Evolutionary conservation across 768 basidiomycete genomes (phyloP).

Genomic region (Daedaleopsis nitida): DNA sequence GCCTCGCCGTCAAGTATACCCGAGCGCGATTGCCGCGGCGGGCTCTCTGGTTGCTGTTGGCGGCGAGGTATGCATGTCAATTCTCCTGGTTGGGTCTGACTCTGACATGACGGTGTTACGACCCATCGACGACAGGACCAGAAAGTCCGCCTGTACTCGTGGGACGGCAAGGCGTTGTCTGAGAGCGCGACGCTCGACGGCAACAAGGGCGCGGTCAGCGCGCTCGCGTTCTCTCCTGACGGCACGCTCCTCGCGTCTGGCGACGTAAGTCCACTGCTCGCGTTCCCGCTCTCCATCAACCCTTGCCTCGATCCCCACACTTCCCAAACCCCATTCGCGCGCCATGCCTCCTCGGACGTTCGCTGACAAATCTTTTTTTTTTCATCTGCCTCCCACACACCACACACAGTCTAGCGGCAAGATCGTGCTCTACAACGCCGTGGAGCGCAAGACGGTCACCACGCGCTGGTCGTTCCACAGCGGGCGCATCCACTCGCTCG

Average conservation of each 20-base stretch:
- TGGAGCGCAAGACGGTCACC: conserved; percentile 66
- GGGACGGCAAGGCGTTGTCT: conserved; percentile 65
- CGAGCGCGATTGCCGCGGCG: conserved; percentile 58
- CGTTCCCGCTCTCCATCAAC: not conserved
- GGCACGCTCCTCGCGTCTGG: conserved; percentile 77
- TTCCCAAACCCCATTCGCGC: not conserved
- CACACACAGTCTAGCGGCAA: conserved; percentile 70
- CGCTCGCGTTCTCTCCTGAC: conserved; percentile 80
- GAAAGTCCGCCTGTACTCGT: conserved; percentile 73
- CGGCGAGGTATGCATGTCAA: conserved; percentile 56
- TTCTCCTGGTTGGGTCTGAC: not conserved
- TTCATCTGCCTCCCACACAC: no score
- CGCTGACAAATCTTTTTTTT: not conserved
- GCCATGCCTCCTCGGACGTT: not conserved
- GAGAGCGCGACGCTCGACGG: conserved; percentile 62
- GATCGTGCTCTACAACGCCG: conserved; percentile 75
- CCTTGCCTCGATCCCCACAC: not conserved
- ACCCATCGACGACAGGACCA: conserved; percentile 51
- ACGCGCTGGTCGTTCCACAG: conserved; percentile 87
- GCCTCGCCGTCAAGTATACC: conserved; percentile 48
- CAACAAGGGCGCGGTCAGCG: conserved; percentile 70
- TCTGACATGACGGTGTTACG: conserved; percentile 1
- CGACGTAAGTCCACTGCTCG: conserved; percentile 64
- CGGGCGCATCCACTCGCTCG: conserved; percentile 75
- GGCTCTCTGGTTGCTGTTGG: conserved; percentile 67